Evolutionary conservation across 495 filamentous ascomycete species (phyloP).

Genomic region (Aspergillus baeticus): DNA sequence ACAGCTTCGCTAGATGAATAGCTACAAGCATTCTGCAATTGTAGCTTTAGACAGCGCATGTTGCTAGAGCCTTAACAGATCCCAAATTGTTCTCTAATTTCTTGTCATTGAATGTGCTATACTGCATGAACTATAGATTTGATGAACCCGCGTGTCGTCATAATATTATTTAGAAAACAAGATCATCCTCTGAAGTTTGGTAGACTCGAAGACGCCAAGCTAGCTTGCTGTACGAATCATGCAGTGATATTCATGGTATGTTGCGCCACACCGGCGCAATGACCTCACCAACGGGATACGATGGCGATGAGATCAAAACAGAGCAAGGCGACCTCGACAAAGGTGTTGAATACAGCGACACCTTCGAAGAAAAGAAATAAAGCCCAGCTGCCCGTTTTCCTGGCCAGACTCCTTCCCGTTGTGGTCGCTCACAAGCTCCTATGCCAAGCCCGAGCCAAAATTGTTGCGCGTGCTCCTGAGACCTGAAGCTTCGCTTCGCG

Average conservation of each 20-base stretch:
- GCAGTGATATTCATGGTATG: conserved; percentile 1
- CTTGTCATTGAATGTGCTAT: too few relatives aligned
- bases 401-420: not conserved
- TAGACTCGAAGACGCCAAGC: not conserved
- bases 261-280: conserved; percentile 12
- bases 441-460: conserved; percentile 11
- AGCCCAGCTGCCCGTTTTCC: not conserved
- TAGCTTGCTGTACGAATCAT: not conserved
- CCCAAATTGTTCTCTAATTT: too few relatives aligned
- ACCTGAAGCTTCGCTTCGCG: not conserved
- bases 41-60: too few relatives aligned
- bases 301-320: conserved; percentile 2
- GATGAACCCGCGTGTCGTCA: too few relatives aligned
- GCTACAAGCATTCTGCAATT: too few relatives aligned
- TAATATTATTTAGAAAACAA: too few relatives aligned
- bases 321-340: not conserved
- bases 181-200: too few relatives aligned
- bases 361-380: not conserved
- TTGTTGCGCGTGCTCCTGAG: conserved; percentile 7
- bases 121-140: too few relatives aligned
- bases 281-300: conserved; percentile 8
- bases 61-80: too few relatives aligned
- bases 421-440: not conserved
- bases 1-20: too few relatives aligned
- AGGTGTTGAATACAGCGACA: not conserved